A percentile compares a stretch with the other conserved stretches of the same genome.
These are phyloP conservation scores for Plasmopara muralis DNA, from an alignment of 352 stramenopile genomes.

Conservation along the genomic window DNA sequence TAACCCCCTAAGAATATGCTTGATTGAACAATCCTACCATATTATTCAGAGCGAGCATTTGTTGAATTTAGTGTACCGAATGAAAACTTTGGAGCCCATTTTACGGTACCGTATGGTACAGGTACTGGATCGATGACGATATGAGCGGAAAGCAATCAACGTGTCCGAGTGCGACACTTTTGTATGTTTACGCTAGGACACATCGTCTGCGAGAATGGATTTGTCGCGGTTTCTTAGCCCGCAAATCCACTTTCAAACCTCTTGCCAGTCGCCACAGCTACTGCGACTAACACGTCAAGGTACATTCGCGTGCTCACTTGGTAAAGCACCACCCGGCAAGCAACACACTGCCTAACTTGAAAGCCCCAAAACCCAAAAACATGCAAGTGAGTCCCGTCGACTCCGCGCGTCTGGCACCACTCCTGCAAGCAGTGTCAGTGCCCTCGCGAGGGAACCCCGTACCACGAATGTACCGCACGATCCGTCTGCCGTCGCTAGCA, in stretches of 20 bases:
- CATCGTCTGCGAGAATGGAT: neutral
- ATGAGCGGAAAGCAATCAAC: too few relatives aligned
- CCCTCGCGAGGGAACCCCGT: conserved; percentile 16
- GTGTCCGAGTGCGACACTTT: too few relatives aligned
- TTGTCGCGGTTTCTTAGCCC: conserved; percentile 10
- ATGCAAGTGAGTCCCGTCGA: conserved; percentile 23
- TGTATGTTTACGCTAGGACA: too few relatives aligned
- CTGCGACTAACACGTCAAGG: conserved; percentile 18
- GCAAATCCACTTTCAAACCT: conserved; percentile 14
- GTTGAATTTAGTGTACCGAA: too few relatives aligned
- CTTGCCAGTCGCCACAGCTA: conserved; percentile 25
- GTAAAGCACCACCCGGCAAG: conserved; percentile 9
- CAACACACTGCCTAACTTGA: neutral
- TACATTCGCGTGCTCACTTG: conserved; percentile 17
- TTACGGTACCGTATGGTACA: too few relatives aligned
- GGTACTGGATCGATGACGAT: too few relatives aligned
- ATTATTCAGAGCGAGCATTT: too few relatives aligned
- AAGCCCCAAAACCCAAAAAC: neutral
- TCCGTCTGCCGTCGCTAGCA: conserved; percentile 30
- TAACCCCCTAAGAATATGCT: too few relatives aligned
- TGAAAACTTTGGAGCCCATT: too few relatives aligned
- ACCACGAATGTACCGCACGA: conserved; percentile 21
- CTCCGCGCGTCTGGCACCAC: conserved; percentile 22
- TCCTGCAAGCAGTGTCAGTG: conserved; percentile 19
- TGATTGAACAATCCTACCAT: too few relatives aligned